phyloP scores from a whole-genome alignment of 1,284 basidiomycete species.

The Polyporus tsugae region DNA sequence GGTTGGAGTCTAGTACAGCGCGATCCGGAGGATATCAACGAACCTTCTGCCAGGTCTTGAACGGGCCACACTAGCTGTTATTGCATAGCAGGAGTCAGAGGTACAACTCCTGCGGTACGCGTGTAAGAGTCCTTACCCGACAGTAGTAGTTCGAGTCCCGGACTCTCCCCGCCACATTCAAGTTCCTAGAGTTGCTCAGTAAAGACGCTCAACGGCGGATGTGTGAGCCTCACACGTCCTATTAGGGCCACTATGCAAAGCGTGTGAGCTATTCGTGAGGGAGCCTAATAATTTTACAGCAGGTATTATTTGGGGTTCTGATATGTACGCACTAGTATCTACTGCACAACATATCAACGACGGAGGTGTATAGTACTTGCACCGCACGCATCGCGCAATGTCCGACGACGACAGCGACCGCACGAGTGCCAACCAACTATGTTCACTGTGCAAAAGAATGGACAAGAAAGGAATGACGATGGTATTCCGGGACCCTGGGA shows the following conservation, averaged over 20 bases:
- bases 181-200: conserved; percentile 54
- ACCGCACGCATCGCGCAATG: conserved; percentile 19
- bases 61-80: conserved; percentile 73
- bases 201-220: background rate
- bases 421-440: conserved; percentile 22
- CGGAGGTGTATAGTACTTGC: conserved; percentile 25
- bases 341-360: conserved; percentile 35
- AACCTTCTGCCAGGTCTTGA: conserved; percentile 77
- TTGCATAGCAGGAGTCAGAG: conserved; percentile 33
- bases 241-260: background rate
- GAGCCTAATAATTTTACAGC: conserved; percentile 7
- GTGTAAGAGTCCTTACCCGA: conserved; percentile 34
- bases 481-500: conserved; percentile 20
- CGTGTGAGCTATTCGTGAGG: background rate
- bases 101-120: too few species aligned
- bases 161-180: conserved; percentile 81
- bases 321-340: conserved; percentile 30
- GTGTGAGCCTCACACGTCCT: conserved; percentile 20
- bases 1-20: too few species aligned
- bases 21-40: background rate
- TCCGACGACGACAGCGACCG: conserved; percentile 23
- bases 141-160: conserved; percentile 65
- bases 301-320: conserved; percentile 28
- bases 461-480: conserved; percentile 30
- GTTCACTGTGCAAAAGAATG: conserved; percentile 32